These are phyloP conservation scores for Dinochytrium kinnereticum DNA, from an alignment of 371 early-diverging fungal species.

Conservation along the genomic window DNA sequence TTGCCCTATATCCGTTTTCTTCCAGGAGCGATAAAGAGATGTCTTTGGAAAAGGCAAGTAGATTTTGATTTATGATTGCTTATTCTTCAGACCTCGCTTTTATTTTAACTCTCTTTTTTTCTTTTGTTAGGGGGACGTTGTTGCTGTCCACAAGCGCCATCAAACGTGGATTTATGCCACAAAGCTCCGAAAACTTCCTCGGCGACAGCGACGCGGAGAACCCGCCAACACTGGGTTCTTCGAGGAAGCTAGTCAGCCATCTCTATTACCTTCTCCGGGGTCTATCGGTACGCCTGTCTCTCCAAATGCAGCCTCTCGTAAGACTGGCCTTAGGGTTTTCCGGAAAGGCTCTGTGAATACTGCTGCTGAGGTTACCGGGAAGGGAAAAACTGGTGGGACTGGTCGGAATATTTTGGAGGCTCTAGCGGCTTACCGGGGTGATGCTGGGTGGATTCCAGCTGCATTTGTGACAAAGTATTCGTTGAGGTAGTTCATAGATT, in stretches of 20 bases:
- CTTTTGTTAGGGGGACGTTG: slow-evolving; percentile 36
- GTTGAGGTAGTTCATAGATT: too few species aligned
- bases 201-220: neutral
- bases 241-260: too few species aligned
- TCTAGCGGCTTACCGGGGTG: slow-evolving; percentile 7
- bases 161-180: slow-evolving; percentile 48
- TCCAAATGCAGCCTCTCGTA: too few species aligned
- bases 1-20: slow-evolving; percentile 37
- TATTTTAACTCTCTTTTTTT: neutral
- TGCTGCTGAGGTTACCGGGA: too few species aligned
- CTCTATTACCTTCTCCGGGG: too few species aligned
- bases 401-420: neutral
- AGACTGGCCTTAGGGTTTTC: too few species aligned
- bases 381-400: too few species aligned
- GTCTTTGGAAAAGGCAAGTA: slow-evolving; percentile 37
- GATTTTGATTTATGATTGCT: neutral
- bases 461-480: slow-evolving; percentile 45
- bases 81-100: neutral
- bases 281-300: too few species aligned
- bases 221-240: too few species aligned
- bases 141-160: slow-evolving; percentile 39
- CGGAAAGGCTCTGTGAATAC: too few species aligned
- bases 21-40: slow-evolving; percentile 43
- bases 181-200: slow-evolving; percentile 19
- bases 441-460: slow-evolving; percentile 46